Evolutionary conservation across 805 yeast genomes (phyloP), one percentile per base, ranked within the genome.

Genomic region (Scheffersomyces spartinae): DNA sequence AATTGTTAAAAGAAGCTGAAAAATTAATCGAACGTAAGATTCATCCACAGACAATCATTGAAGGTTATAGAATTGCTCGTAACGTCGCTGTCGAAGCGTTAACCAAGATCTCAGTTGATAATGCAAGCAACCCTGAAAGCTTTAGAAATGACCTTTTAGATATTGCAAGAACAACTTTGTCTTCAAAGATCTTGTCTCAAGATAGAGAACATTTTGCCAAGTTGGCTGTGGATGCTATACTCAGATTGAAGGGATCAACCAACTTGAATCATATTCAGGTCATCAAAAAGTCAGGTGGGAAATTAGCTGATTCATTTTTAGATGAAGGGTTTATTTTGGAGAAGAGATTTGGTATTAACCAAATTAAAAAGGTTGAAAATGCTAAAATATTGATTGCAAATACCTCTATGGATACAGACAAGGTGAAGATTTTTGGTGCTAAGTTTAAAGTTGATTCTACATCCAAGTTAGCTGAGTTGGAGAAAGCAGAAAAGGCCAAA

Each of bases 1-100:
- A 91, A 55, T 66, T 91, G 31, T 64, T 91, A 39, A 73, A 94
- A 49, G 96, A 88, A 59, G 96, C 97, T 17, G 96, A 91, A 55
- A 75, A 76, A 49, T 70, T 91, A 35, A 80, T 91, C 24, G 94
- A 85, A 38, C 80, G 77, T 50, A 86, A 80, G 48, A 91, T 91
- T 36, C 98, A 91, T 55, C 98, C 99, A 20, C 97, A 88, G 55
- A 88, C 96, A 4, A 88, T 91, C 45, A 85, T 91, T 37, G 94
- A 84, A 51, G 99, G 99, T 29, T 91, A 68, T 56, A 69, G 97
- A 55, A 72, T 84, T 38, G 98, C 96, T 4, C 63, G 84, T 11
- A 64, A 66, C 28, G 84, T 84, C n/a, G 95, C 98, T 2, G 54
- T 88, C 18, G 61, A 52, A 7, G 85, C 94, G n/a, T 68, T 91